phyloP scores from a whole-genome alignment of 1,284 basidiomycete species.

The Butyriboletus appendiculatus region DNA sequence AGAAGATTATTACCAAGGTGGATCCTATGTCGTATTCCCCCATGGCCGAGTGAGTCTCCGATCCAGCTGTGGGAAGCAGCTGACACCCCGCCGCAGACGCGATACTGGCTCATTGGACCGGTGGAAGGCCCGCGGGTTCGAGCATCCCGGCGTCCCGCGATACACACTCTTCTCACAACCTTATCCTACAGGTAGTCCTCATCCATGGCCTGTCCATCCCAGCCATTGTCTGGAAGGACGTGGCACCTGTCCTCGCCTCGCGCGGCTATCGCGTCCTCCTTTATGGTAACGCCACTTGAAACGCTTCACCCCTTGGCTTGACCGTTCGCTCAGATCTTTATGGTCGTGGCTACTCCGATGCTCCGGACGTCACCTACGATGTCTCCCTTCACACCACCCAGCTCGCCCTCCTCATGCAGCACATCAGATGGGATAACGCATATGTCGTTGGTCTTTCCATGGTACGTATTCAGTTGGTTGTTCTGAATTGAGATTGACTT shows the following conservation, averaged over 20 bases:
- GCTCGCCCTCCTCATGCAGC: conserved; percentile 78
- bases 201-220: conserved; percentile 80
- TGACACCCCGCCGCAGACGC: conserved; percentile 46
- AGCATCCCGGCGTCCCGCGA: not conserved
- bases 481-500: not conserved
- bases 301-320: not conserved
- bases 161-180: not conserved
- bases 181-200: conserved; percentile 58
- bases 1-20: conserved; percentile 64
- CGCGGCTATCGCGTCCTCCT: conserved; percentile 72
- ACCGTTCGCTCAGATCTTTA: conserved; percentile 59
- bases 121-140: conserved; percentile 65
- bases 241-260: conserved; percentile 60
- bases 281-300: conserved; percentile 50
- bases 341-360: conserved; percentile 79
- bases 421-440: conserved; percentile 67
- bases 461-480: conserved; percentile 10
- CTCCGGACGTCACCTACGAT: conserved; percentile 66
- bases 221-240: conserved; percentile 70
- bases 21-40: conserved; percentile 63
- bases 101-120: conserved; percentile 76
- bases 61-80: not conserved
- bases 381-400: conserved; percentile 66
- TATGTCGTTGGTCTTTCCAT: conserved; percentile 72
- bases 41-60: conserved; percentile 51